These are phyloP conservation scores for Claviceps maximensis DNA, from an alignment of 2,329 filamentous ascomycete genomes.

Conservation along the genomic window DNA sequence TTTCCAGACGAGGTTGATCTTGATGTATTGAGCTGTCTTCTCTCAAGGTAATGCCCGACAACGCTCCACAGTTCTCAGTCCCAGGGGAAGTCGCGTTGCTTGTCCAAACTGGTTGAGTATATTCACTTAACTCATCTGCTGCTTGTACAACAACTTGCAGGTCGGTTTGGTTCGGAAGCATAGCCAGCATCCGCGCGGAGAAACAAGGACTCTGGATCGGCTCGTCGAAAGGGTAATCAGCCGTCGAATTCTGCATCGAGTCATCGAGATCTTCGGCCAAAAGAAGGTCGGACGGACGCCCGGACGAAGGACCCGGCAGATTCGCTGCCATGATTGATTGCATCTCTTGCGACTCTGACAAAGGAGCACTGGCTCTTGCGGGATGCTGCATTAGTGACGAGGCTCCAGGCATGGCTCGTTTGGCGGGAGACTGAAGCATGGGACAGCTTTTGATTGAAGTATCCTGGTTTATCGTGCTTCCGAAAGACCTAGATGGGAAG, in stretches of 20 bases:
- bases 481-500: constrained; percentile 11
- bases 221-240: constrained; percentile 20
- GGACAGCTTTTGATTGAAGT: constrained; percentile 31
- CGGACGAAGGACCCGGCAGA: constrained; percentile 13
- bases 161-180: constrained; percentile 30
- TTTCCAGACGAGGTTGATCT: neutral
- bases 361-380: constrained; percentile 8
- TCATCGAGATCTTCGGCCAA: constrained; percentile 21
- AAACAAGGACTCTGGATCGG: constrained; percentile 26
- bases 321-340: constrained; percentile 23
- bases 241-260: constrained; percentile 8
- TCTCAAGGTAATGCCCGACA: neutral
- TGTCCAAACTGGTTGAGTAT: neutral
- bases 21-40: neutral
- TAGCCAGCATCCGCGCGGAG: constrained; percentile 31
- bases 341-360: constrained; percentile 21
- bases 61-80: neutral
- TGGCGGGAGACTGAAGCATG: constrained; percentile 39
- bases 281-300: constrained; percentile 23
- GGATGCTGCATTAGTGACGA: constrained; percentile 19
- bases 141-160: constrained; percentile 21
- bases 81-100: neutral
- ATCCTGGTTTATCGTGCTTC: constrained; percentile 16
- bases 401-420: constrained; percentile 26
- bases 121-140: neutral